Evolutionary conservation across 2,329 filamentous ascomycete species (phyloP).

Genomic region (Sporothrix pallida): DNA sequence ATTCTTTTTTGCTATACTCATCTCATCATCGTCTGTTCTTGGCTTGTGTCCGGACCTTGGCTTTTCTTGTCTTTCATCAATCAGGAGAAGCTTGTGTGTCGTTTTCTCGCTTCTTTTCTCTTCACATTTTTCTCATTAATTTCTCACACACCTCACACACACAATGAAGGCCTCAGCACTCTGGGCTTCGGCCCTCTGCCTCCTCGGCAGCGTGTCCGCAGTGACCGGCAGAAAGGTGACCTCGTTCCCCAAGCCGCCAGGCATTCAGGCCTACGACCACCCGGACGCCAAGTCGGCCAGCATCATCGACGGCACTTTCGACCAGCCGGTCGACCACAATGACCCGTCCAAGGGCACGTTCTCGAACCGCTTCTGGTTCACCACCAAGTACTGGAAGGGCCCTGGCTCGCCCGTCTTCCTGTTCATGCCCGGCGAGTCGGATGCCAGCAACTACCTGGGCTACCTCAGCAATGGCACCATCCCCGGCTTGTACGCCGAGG

Average conservation of each 20-base stretch:
- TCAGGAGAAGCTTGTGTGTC: background rate
- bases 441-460: constrained; percentile 35
- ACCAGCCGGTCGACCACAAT: constrained; percentile 51
- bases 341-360: constrained; percentile 50
- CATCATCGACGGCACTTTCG: constrained; percentile 41
- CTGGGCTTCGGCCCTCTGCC: constrained; percentile 31
- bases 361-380: constrained; percentile 51
- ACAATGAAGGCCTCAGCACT: constrained; percentile 29
- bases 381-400: constrained; percentile 48
- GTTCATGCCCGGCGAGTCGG: constrained; percentile 48
- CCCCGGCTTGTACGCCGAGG: constrained; percentile 47
- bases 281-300: background rate
- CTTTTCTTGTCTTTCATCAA: background rate
- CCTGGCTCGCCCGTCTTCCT: constrained; percentile 50
- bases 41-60: background rate
- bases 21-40: constrained; percentile 10
- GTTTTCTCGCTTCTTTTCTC: background rate
- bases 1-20: constrained; percentile 11
- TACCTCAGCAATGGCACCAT: constrained; percentile 46
- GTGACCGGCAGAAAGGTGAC: background rate
- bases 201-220: constrained; percentile 22
- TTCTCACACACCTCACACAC: background rate
- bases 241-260: constrained; percentile 23
- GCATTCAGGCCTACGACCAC: constrained; percentile 20
- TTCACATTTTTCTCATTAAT: background rate